These are phyloP conservation scores for Lolium rigidum DNA, from an alignment of 176 grass and related monocot genomes.

Conservation along the genomic window DNA sequence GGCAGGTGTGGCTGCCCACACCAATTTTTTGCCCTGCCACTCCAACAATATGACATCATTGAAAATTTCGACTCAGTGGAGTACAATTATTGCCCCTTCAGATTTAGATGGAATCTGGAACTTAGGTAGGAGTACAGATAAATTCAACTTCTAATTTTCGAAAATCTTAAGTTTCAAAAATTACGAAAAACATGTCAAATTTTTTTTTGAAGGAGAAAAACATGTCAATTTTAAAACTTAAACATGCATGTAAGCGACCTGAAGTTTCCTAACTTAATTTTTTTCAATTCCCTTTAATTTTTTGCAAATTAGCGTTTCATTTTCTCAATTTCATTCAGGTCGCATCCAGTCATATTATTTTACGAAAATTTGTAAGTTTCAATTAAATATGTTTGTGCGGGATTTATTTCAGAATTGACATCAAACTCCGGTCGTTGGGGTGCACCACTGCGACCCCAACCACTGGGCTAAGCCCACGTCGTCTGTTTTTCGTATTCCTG, in stretches of 20 bases:
- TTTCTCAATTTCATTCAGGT: no score
- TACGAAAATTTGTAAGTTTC: no score
- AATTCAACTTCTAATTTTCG: not conserved
- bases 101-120: not conserved
- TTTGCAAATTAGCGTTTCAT: no score
- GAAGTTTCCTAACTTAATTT: not conserved
- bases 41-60: constrained; percentile 9
- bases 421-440: no score
- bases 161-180: not conserved
- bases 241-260: not conserved
- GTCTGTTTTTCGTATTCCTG: no score
- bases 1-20: constrained; percentile 11
- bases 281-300: not conserved
- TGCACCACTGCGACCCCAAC: no score
- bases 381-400: no score
- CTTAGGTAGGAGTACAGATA: not conserved
- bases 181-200: not conserved
- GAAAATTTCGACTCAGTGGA: not conserved
- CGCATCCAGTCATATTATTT: no score
- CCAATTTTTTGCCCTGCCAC: constrained; percentile 22
- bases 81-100: not conserved
- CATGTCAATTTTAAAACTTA: no score
- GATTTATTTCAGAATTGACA: no score
- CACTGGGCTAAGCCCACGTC: no score
- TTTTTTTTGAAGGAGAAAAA: no score